These are phyloP conservation scores for Buxus sempervirens DNA, from an alignment of 164 flowering plant genomes.

Conservation along the genomic window DNA sequence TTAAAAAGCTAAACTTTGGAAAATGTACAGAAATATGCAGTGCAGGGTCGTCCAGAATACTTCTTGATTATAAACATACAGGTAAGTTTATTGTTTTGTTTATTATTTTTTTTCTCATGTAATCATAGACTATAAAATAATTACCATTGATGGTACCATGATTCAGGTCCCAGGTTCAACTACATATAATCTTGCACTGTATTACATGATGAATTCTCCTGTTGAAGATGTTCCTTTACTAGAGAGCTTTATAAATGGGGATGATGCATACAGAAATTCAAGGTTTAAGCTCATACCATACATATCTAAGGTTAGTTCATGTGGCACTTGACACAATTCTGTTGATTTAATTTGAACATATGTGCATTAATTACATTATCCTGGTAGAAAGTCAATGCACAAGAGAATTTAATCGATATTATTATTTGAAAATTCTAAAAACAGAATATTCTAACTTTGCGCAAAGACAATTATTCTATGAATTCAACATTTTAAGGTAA, in stretches of 20 bases:
- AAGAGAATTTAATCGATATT: no score
- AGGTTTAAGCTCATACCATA: slow-evolving; percentile 95
- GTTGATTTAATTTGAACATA: background rate
- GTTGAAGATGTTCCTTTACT: slow-evolving; percentile 61
- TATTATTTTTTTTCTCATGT: background rate
- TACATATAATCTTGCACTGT: slow-evolving; percentile 58
- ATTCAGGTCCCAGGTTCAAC: slow-evolving; percentile 84
- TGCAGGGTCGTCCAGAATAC: slow-evolving; percentile 74
- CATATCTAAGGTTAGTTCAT: slow-evolving; percentile 67
- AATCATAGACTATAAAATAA: slow-evolving; percentile 1
- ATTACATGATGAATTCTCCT: slow-evolving; percentile 68
- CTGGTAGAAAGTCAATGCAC: no score
- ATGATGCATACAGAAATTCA: slow-evolving; percentile 82
- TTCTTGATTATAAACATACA: slow-evolving; percentile 86
- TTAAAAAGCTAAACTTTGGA: slow-evolving; percentile 12
- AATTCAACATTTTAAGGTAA: no score
- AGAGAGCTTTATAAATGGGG: slow-evolving; percentile 70
- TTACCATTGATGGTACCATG: slow-evolving; percentile 2
- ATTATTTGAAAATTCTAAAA: no score
- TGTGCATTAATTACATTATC: no score
- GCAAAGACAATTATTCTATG: no score
- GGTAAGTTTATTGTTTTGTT: slow-evolving; percentile 30
- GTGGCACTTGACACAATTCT: background rate
- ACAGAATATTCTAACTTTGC: no score
- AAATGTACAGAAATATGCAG: slow-evolving; percentile 67